Conservation (phyloP, 306 rosid species). For the Psophocarpus tetragonolobus region DNA sequence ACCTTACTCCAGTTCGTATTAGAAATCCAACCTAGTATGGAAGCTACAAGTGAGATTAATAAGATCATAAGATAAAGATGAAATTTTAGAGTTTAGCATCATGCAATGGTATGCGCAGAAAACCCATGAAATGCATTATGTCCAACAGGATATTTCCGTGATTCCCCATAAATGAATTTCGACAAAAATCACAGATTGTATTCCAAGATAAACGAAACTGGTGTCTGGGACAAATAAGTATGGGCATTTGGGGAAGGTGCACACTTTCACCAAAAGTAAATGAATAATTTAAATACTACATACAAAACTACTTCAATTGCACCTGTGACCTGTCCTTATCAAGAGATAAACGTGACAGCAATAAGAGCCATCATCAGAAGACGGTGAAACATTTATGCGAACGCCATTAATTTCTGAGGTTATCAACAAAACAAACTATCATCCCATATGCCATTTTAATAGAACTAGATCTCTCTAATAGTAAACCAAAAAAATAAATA, state of each 20-base stretch:
- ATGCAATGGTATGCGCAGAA: constrained; percentile 37
- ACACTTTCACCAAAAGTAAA: constrained; percentile 15
- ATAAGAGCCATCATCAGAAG: constrained; percentile 24
- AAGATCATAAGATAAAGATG: neutral
- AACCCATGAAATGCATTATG: constrained; percentile 32
- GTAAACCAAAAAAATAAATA: neutral
- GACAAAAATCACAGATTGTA: constrained; percentile 37
- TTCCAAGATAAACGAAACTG: constrained; percentile 6
- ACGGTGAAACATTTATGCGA: constrained; percentile 31
- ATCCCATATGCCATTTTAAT: neutral
- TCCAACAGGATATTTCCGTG: constrained; percentile 30
- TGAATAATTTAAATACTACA: neutral
- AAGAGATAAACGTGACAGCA: constrained; percentile 32
- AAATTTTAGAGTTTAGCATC: neutral
- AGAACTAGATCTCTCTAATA: neutral
- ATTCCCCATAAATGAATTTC: constrained; percentile 39
- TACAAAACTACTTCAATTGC: neutral
- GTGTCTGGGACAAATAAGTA: constrained; percentile 23
- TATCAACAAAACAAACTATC: neutral
- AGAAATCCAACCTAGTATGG: neutral
- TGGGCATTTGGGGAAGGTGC: constrained; percentile 33
- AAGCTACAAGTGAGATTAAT: neutral
- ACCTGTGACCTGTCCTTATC: constrained; percentile 2
- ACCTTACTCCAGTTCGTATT: no score
- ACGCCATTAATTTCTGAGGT: neutral